A percentile compares a stretch with the other conserved stretches of the same genome.
Evolutionary conservation across 805 yeast genomes (phyloP).

Genomic region (Schwanniomyces occidentalis): DNA sequence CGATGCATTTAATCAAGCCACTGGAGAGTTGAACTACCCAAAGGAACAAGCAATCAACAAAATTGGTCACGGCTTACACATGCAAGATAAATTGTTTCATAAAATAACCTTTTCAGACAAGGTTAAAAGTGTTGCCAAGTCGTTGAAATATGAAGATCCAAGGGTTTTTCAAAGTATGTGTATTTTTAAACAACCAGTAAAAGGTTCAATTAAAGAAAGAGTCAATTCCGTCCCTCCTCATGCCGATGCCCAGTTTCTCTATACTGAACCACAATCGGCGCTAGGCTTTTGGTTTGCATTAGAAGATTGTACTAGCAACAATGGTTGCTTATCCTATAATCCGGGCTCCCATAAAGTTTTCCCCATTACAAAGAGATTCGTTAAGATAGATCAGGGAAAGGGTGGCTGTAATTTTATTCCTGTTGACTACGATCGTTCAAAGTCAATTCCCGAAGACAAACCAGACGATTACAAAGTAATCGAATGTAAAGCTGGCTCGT

Average conservation of each 20-base stretch:
- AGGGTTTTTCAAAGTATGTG: conserved; percentile 77
- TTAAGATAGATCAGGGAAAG: conserved; percentile 47
- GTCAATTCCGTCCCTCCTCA: conserved; percentile 72
- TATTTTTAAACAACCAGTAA: conserved; percentile 69
- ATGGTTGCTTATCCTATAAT: conserved; percentile 68
- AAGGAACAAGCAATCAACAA: conserved; percentile 65
- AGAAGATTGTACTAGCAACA: conserved; percentile 64
- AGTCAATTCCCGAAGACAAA: conserved; percentile 22
- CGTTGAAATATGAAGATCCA: conserved; percentile 60
- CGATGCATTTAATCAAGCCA: conserved; percentile 55
- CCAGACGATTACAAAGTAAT: conserved; percentile 48
- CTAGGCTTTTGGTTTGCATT: conserved; percentile 82
- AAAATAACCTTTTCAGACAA: conserved; percentile 51
- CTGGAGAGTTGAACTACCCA: conserved; percentile 53
- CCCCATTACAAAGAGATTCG: conserved; percentile 63
- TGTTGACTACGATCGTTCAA: conserved; percentile 21
- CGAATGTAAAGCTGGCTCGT: conserved; percentile 69
- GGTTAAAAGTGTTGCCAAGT: conserved; percentile 51
- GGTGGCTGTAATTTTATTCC: conserved; percentile 60
- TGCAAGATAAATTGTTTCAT: conserved; percentile 49
- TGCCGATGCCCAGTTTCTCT: conserved; percentile 72
- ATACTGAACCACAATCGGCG: conserved; percentile 69
- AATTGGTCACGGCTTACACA: conserved; percentile 77
- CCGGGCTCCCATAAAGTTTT: conserved; percentile 69
- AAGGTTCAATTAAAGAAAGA: conserved; percentile 17